Percentiles rank a stretch among this genome's conserved stretches.
Evolutionary conservation across 2,329 filamentous ascomycete species (phyloP).

Genomic region (Juglanconis oblonga): DNA sequence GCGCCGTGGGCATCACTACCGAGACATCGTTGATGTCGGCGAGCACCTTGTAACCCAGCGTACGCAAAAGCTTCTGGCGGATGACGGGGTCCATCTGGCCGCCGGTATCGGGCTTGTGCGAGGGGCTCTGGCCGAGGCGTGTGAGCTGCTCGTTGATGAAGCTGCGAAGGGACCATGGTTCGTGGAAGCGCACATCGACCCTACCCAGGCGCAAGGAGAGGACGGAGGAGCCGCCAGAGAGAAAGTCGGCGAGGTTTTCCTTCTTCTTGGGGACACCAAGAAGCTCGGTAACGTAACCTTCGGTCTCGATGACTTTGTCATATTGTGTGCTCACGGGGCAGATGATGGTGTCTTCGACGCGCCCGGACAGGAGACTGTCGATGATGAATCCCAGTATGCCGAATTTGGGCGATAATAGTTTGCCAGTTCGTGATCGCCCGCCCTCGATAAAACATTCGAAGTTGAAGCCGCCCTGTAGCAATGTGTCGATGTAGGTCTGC

Average conservation of each 20-base stretch:
- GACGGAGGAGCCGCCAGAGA: slow-evolving; percentile 81
- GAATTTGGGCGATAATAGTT: slow-evolving; percentile 90
- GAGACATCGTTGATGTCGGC: slow-evolving; percentile 94
- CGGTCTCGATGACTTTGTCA: slow-evolving; percentile 97
- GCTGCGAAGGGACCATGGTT: slow-evolving; percentile 85
- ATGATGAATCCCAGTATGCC: slow-evolving; percentile 90
- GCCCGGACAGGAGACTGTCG: slow-evolving; percentile 83
- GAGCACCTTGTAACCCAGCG: slow-evolving; percentile 86
- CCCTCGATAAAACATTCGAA: slow-evolving; percentile 98
- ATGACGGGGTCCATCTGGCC: slow-evolving; percentile 49
- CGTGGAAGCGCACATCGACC: slow-evolving; percentile 93
- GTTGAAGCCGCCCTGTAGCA: slow-evolving; percentile 88
- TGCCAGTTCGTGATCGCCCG: slow-evolving; percentile 87
- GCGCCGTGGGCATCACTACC: slow-evolving; percentile 95
- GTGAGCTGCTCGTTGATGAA: slow-evolving; percentile 78
- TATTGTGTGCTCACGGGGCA: slow-evolving; percentile 97
- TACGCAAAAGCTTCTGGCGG: slow-evolving; percentile 73
- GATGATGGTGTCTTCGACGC: slow-evolving; percentile 86
- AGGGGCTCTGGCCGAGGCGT: slow-evolving; percentile 50
- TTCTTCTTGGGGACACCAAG: slow-evolving; percentile 93
- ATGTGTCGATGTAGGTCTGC: slow-evolving; percentile 90
- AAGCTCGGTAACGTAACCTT: slow-evolving; percentile 92
- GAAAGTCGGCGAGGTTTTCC: slow-evolving; percentile 85
- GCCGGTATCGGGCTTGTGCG: slow-evolving; percentile 43
- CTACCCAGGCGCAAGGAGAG: slow-evolving; percentile 84